phyloP scores from a whole-genome alignment of 2,329 filamentous ascomycete genomes.

The Sclerotinia minor region DNA sequence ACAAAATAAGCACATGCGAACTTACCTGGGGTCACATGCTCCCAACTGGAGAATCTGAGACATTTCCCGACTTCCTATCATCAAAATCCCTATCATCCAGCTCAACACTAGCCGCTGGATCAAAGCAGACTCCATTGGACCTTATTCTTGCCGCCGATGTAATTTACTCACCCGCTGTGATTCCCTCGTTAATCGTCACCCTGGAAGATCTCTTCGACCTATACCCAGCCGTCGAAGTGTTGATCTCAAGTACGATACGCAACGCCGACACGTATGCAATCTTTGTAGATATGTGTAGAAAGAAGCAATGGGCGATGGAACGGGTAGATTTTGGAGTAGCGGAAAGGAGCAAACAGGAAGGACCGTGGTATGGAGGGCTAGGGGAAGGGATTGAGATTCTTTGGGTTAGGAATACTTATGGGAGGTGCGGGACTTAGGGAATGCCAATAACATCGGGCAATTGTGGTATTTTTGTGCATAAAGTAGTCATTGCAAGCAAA shows the following conservation, averaged over 20 bases:
- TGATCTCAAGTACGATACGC: slow-evolving; percentile 70
- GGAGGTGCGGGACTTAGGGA: not conserved
- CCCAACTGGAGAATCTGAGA: slow-evolving; percentile 43
- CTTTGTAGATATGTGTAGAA: slow-evolving; percentile 59
- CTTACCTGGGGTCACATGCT: slow-evolving; percentile 47
- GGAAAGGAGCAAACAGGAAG: slow-evolving; percentile 49
- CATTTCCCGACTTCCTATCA: slow-evolving; percentile 18
- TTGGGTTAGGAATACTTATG: slow-evolving; percentile 6
- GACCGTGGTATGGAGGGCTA: slow-evolving; percentile 59
- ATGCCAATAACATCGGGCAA: not conserved
- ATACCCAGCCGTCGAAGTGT: slow-evolving; percentile 56
- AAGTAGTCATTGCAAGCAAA: not conserved
- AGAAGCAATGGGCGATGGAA: slow-evolving; percentile 45
- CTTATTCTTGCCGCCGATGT: slow-evolving; percentile 75
- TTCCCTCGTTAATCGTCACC: slow-evolving; percentile 64
- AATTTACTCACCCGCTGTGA: slow-evolving; percentile 68
- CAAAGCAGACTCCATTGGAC: slow-evolving; percentile 51
- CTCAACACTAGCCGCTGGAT: not conserved
- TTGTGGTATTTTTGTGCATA: not conserved
- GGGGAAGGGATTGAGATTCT: slow-evolving; percentile 20
- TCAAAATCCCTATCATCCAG: slow-evolving; percentile 9
- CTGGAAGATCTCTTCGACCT: slow-evolving; percentile 60
- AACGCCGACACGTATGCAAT: slow-evolving; percentile 67
- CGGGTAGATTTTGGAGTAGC: slow-evolving; percentile 48
- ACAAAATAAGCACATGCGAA: slow-evolving; percentile 58